Conservation (phyloP, 2,329 filamentous ascomycete genomes). For the Emericellopsis cladophorae region DNA sequence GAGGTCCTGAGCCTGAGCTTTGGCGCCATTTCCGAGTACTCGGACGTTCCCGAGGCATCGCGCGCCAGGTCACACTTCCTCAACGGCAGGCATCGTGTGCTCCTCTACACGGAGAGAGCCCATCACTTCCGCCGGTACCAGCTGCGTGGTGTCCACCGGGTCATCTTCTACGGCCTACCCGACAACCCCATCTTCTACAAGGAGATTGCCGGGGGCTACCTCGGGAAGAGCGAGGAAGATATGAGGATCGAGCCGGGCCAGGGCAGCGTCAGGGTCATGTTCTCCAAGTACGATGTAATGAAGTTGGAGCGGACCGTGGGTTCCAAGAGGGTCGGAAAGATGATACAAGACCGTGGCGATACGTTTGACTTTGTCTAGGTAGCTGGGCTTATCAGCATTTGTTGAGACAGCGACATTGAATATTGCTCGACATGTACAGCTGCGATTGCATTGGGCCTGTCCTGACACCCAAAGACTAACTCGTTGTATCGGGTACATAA, state of each 20-base stretch:
- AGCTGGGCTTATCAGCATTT: not conserved
- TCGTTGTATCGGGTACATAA: too few relatives aligned
- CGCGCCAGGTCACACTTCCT: conserved; percentile 81
- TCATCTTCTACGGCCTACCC: conserved; percentile 84
- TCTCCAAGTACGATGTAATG: conserved; percentile 81
- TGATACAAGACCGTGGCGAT: conserved; percentile 75
- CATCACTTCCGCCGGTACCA: conserved; percentile 91
- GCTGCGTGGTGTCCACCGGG: conserved; percentile 65
- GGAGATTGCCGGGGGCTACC: conserved; percentile 59
- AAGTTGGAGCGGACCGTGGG: conserved; percentile 84
- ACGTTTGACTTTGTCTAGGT: conserved; percentile 85
- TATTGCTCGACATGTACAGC: too few relatives aligned
- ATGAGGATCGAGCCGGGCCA: conserved; percentile 41
- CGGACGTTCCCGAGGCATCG: conserved; percentile 63
- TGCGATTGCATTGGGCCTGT: not conserved
- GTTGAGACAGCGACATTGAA: too few relatives aligned
- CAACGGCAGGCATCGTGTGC: conserved; percentile 64
- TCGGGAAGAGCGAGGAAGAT: conserved; percentile 47
- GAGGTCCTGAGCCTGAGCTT: conserved; percentile 41
- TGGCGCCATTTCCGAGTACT: conserved; percentile 82
- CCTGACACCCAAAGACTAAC: too few relatives aligned
- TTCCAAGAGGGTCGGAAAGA: conserved; percentile 63
- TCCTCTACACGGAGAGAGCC: conserved; percentile 90
- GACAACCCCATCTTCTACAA: conserved; percentile 77
- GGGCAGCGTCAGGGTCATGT: conserved; percentile 51